These are phyloP conservation scores for Colletotrichum navitas DNA, from an alignment of 2,329 filamentous ascomycete genomes.

Conservation along the genomic window DNA sequence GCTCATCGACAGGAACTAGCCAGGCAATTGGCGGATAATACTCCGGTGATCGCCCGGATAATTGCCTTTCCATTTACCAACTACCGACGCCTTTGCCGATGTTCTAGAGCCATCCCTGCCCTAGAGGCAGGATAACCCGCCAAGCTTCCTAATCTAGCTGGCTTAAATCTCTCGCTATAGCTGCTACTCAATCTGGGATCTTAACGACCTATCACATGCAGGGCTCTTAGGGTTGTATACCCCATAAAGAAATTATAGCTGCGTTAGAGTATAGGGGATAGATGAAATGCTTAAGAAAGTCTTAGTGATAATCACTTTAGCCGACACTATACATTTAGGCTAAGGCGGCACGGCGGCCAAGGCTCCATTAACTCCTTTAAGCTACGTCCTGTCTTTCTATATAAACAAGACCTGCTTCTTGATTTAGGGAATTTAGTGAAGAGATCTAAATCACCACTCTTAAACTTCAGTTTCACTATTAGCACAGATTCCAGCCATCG, in stretches of 20 bases:
- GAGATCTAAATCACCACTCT: background rate
- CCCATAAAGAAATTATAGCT: background rate
- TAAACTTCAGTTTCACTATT: background rate
- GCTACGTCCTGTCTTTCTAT: background rate
- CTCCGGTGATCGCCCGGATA: no score
- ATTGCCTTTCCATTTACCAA: no score
- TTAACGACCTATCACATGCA: background rate
- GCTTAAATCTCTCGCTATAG: background rate
- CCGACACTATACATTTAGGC: constrained; percentile 7
- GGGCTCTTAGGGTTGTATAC: background rate
- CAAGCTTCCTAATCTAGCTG: background rate
- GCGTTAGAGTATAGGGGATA: background rate
- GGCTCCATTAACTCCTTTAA: background rate
- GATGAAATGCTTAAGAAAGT: background rate
- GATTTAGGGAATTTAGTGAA: no score
- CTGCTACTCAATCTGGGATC: background rate
- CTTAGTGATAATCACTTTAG: background rate
- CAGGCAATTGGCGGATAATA: no score
- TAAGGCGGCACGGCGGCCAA: background rate
- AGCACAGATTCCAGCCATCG: background rate
- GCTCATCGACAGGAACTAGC: no score
- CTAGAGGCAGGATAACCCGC: background rate
- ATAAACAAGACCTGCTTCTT: background rate
- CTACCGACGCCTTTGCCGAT: constrained; percentile 33
- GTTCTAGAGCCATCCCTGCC: background rate